These are phyloP conservation scores for Anthostomella pinea DNA, from an alignment of 2,329 filamentous ascomycete genomes.

Conservation along the genomic window DNA sequence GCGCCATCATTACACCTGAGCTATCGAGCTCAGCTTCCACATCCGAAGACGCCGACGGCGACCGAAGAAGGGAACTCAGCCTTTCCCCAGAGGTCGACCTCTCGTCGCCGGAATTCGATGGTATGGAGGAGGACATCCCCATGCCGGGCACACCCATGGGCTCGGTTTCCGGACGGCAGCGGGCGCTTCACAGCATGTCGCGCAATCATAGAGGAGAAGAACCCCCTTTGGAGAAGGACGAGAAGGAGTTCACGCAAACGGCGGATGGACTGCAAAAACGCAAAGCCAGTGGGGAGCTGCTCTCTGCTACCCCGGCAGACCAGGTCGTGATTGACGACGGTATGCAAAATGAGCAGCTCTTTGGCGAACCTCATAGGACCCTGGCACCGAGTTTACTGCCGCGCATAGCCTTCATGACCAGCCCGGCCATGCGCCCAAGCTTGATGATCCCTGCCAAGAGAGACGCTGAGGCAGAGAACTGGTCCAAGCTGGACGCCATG, in stretches of 20 bases:
- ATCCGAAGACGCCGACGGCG: constrained; percentile 70
- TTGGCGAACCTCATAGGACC: constrained; percentile 42
- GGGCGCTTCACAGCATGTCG: constrained; percentile 39
- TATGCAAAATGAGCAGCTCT: constrained; percentile 50
- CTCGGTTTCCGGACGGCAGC: constrained; percentile 41
- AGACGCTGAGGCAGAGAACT: constrained; percentile 40
- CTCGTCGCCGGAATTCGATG: constrained; percentile 81
- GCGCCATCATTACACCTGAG: constrained; percentile 75
- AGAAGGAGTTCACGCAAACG: constrained; percentile 95
- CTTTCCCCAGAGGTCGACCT: constrained; percentile 93
- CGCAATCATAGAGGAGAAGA: constrained; percentile 73
- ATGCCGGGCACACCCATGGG: constrained; percentile 62
- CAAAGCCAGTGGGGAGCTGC: constrained; percentile 51
- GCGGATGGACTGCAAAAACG: constrained; percentile 76
- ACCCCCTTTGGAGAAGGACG: constrained; percentile 87
- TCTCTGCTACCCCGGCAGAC: constrained; percentile 34
- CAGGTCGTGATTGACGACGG: constrained; percentile 41
- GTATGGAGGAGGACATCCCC: constrained; percentile 57
- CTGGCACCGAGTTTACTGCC: constrained; percentile 32
- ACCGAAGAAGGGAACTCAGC: constrained; percentile 68
- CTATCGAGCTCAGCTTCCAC: constrained; percentile 67
- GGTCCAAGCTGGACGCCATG: constrained; percentile 43
- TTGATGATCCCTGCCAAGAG: constrained; percentile 43
- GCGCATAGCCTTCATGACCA: constrained; percentile 47
- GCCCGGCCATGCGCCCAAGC: constrained; percentile 53